Conservation (phyloP, 73 alveolate genomes). For the Paramecium sexaurelia region DNA sequence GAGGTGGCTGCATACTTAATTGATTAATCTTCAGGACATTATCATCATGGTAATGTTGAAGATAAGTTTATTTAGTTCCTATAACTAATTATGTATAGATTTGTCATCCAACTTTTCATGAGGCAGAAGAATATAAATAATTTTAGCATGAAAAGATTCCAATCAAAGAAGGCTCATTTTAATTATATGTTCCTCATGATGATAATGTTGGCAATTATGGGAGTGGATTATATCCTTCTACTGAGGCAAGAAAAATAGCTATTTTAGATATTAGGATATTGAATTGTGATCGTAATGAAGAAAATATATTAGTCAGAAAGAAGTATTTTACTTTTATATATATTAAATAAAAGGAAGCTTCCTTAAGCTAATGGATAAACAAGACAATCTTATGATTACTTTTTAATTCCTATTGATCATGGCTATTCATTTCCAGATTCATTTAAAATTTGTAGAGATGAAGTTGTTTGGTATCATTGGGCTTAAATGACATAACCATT, state of each 20-base stretch:
- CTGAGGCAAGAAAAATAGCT: constrained; percentile 94
- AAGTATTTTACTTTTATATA: constrained; percentile 56
- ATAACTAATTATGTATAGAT: constrained; percentile 95
- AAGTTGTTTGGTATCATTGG: constrained; percentile 97
- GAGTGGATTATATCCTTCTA: constrained; percentile 82
- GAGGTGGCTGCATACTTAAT: constrained; percentile 96
- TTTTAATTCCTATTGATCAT: constrained; percentile 96
- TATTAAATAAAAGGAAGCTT: background rate
- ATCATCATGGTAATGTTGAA: constrained; percentile 53
- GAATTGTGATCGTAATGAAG: constrained; percentile 96
- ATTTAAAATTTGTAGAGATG: constrained; percentile 92
- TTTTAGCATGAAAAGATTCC: constrained; percentile 76
- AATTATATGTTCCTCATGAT: constrained; percentile 81
- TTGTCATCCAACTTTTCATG: constrained; percentile 86
- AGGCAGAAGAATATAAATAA: constrained; percentile 63
- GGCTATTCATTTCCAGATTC: constrained; percentile 94
- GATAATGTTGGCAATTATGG: constrained; percentile 92
- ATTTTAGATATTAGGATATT: constrained; percentile 93
- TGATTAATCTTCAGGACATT: constrained; percentile 75
- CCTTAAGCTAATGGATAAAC: constrained; percentile 43
- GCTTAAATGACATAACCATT: constrained; percentile 86
- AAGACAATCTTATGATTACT: constrained; percentile 69
- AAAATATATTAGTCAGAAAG: constrained; percentile 89
- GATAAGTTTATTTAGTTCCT: constrained; percentile 79
- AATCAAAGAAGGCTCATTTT: constrained; percentile 89